Evolutionary conservation across 2,329 filamentous ascomycete species (phyloP).

Genomic region (Mollisiaceae sp.): DNA sequence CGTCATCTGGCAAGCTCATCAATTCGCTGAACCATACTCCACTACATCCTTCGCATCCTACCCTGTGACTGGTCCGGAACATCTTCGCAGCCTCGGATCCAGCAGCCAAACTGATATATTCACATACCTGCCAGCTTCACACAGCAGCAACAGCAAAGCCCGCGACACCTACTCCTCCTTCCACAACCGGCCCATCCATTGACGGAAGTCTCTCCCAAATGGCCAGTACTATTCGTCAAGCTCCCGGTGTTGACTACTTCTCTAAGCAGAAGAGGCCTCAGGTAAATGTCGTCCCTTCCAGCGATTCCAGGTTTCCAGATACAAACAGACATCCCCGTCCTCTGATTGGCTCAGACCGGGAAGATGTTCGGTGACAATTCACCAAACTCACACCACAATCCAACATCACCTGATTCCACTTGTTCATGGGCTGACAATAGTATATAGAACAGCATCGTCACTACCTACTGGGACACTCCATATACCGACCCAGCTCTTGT

Average conservation of each 20-base stretch:
- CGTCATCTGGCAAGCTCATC: constrained; percentile 28
- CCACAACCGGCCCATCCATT: background rate
- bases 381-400: constrained; percentile 20
- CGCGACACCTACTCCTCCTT: no score
- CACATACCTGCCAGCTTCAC: constrained; percentile 7
- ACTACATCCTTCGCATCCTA: constrained; percentile 15
- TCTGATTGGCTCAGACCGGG: constrained; percentile 1
- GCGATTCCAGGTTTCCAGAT: background rate
- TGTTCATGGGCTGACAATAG: constrained; percentile 19
- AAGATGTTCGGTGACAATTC: background rate
- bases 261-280: constrained; percentile 21
- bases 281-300: constrained; percentile 17
- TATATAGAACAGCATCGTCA: constrained; percentile 27
- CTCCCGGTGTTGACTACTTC: constrained; percentile 20
- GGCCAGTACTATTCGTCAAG: constrained; percentile 22
- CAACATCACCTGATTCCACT: constrained; percentile 20
- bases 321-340: constrained; percentile 2
- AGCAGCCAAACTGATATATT: constrained; percentile 19
- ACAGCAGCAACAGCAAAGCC: constrained; percentile 7
- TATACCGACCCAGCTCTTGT: constrained; percentile 30
- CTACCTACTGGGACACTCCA: constrained; percentile 32
- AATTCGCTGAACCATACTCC: constrained; percentile 20
- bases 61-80: background rate
- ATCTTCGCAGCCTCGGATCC: constrained; percentile 19
- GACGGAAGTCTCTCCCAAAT: constrained; percentile 14